phyloP scores from a whole-genome alignment of 2,329 filamentous ascomycete genomes.

The Zymoseptoria pseudotritici region DNA sequence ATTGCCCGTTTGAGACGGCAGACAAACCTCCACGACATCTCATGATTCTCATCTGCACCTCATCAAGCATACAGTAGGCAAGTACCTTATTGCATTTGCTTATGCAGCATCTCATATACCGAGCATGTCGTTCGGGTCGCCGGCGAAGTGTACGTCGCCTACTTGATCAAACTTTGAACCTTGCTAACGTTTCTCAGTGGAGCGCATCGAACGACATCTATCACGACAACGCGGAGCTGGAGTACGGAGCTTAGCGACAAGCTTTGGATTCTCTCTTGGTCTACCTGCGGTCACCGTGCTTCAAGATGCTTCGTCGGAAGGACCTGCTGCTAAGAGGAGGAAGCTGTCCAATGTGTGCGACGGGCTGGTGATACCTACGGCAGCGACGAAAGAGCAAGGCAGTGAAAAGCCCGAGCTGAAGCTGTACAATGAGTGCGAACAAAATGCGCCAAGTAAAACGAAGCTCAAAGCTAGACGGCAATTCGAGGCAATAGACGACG shows the following conservation, averaged over 20 bases:
- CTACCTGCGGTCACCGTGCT: conserved; percentile 1
- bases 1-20: too few relatives aligned
- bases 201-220: conserved; percentile 27
- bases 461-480: not conserved
- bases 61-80: not conserved
- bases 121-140: conserved; percentile 23
- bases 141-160: conserved; percentile 15
- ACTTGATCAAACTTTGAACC: not conserved
- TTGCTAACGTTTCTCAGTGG: conserved; percentile 14
- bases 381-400: not conserved
- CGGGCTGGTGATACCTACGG: not conserved
- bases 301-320: conserved; percentile 2
- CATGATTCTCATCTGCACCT: not conserved
- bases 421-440: not conserved
- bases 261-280: conserved; percentile 26
- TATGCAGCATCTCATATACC: conserved; percentile 5
- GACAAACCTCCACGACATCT: not conserved
- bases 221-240: conserved; percentile 28
- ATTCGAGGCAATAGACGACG: conserved; percentile 3
- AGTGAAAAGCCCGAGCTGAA: not conserved
- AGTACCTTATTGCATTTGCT: conserved; percentile 1
- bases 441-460: not conserved
- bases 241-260: conserved; percentile 20
- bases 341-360: conserved; percentile 6
- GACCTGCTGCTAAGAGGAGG: conserved; percentile 19